Percentiles rank a stretch among this genome's conserved stretches.
phyloP scores from a whole-genome alignment of 2,329 filamentous ascomycete species.

The Penicillium paneum region DNA sequence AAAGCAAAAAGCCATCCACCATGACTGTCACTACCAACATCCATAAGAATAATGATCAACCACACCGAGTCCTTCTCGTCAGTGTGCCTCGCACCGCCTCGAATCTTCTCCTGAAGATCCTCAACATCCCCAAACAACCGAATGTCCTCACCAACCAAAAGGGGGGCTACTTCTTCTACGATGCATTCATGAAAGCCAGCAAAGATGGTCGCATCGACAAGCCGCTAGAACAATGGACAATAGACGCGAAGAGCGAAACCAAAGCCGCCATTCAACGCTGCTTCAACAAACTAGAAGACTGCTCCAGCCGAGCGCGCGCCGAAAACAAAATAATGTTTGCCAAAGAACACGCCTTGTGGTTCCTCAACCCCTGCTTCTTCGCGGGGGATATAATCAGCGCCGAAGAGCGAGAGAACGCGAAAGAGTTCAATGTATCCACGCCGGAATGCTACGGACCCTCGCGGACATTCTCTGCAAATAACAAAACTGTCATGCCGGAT shows the following conservation, averaged over 20 bases:
- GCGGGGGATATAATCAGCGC: conserved; percentile 3
- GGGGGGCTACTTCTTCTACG: conserved; percentile 17
- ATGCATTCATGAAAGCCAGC: not conserved
- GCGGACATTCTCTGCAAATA: conserved; percentile 26
- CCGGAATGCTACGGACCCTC: conserved; percentile 10
- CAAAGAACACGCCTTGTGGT: conserved; percentile 36
- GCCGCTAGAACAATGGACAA: conserved; percentile 25
- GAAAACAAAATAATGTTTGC: conserved; percentile 31
- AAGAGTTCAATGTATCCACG: conserved; percentile 13
- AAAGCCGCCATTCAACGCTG: conserved; percentile 24
- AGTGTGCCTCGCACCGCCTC: conserved; percentile 16
- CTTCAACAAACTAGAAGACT: conserved; percentile 25
- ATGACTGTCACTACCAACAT: not conserved
- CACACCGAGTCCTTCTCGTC: conserved; percentile 7
- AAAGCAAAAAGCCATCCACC: not conserved
- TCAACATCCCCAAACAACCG: conserved; percentile 14
- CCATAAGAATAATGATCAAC: not conserved
- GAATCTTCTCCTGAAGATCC: conserved; percentile 15
- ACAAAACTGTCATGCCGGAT: conserved; percentile 36
- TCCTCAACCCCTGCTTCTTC: conserved; percentile 23
- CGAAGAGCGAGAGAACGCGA: not conserved
- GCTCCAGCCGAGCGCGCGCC: conserved; percentile 16
- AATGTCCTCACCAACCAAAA: conserved; percentile 4
- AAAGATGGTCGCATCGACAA: conserved; percentile 6
- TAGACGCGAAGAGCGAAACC: conserved; percentile 21